A percentile compares a stretch with the other conserved stretches of the same genome.
Evolutionary conservation across 2,329 filamentous ascomycete species (phyloP).

Genomic region (Plectosphaerella sp.): DNA sequence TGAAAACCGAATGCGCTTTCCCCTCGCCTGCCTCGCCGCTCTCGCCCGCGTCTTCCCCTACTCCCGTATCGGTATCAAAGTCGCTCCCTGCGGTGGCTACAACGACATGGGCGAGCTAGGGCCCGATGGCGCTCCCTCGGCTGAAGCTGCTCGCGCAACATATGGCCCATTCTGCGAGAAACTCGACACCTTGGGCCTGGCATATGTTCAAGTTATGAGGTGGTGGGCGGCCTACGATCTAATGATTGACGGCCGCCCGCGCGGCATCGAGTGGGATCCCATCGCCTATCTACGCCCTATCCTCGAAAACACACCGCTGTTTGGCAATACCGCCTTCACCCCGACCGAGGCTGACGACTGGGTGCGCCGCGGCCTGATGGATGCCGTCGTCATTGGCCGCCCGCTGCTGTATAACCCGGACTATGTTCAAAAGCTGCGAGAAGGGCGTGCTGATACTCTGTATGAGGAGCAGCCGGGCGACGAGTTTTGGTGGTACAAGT

Average conservation of each 20-base stretch:
- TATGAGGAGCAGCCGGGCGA: neutral
- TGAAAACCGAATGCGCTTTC: constrained; percentile 66
- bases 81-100: neutral
- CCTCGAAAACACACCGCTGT: neutral
- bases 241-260: neutral
- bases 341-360: neutral
- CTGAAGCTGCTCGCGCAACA: neutral
- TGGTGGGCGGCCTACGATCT: neutral
- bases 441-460: neutral
- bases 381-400: neutral
- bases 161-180: neutral
- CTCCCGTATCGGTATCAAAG: neutral
- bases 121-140: neutral
- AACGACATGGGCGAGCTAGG: neutral
- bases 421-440: neutral
- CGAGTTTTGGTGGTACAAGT: constrained; percentile 1
- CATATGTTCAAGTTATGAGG: neutral
- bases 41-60: neutral
- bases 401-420: neutral
- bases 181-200: neutral
- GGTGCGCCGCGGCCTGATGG: neutral
- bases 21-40: constrained; percentile 35
- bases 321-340: neutral
- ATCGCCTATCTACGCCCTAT: neutral
- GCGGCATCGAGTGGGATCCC: neutral